Conservation (phyloP, 2,329 filamentous ascomycete genomes). For the Botrytis sinoallii region DNA sequence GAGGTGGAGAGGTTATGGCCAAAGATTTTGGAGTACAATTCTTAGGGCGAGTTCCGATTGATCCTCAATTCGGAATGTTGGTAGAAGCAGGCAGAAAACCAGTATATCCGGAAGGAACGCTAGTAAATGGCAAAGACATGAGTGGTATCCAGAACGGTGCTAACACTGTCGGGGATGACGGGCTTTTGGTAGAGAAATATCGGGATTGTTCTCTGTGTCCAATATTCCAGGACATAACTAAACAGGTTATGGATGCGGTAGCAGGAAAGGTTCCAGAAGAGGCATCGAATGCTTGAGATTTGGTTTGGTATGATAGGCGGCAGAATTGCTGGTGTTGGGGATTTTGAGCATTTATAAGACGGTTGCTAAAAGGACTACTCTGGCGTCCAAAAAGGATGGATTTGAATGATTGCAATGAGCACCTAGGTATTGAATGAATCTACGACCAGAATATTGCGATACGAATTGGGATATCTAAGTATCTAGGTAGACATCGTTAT, state of each 20-base stretch:
- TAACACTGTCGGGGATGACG: slow-evolving; percentile 36
- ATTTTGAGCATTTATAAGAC: slow-evolving; percentile 7
- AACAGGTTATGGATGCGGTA: slow-evolving; percentile 44
- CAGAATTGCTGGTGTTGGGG: slow-evolving; percentile 1
- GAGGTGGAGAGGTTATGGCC: slow-evolving; percentile 87
- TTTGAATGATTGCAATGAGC: neutral
- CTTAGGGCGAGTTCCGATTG: slow-evolving; percentile 83
- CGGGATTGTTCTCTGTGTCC: slow-evolving; percentile 65
- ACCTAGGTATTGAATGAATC: neutral
- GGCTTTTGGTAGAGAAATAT: slow-evolving; percentile 67
- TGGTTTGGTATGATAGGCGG: neutral
- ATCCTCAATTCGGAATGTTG: slow-evolving; percentile 84
- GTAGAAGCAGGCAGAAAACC: slow-evolving; percentile 71
- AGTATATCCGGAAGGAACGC: slow-evolving; percentile 66
- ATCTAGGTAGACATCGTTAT: neutral
- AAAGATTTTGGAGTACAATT: slow-evolving; percentile 80
- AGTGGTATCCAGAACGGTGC: slow-evolving; percentile 34
- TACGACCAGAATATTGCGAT: neutral
- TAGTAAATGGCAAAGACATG: slow-evolving; percentile 56
- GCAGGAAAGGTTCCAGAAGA: slow-evolving; percentile 20
- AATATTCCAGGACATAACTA: slow-evolving; percentile 64
- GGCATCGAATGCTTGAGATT: neutral
- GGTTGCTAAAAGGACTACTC: neutral
- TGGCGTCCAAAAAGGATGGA: neutral
- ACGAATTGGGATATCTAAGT: neutral